Base-by-base conservation (phyloP, 179 eudicot genomes). In the Silene noctiflora region DNA sequence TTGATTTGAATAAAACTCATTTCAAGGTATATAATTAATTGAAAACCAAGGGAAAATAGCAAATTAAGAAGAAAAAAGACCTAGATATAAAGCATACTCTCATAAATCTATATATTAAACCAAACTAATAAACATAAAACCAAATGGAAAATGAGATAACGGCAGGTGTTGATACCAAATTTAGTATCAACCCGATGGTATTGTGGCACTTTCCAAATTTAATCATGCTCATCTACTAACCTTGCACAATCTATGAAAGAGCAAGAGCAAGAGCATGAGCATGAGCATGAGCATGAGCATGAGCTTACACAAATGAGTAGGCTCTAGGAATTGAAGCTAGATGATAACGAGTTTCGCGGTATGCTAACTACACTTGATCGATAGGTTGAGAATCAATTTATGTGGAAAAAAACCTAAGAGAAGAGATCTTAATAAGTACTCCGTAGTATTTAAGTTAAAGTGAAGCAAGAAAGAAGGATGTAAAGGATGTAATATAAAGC, bases 401-500 rank as follows among this genome's bases (percentile, higher is more conserved):
- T 35, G 42, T 35, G 42, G 42, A 35, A 35, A 39, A 39, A 39
- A 39, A 39, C 46, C 58, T 51, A 51, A 51, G 58, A 51, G 58
- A 51, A 51, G 58, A 12, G 56, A 48, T 48, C 56, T 48, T 48
- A 48, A 48, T 29, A 3, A 29, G 33, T 29, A 27, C 29, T 65
- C 16, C 7, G 62, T 1, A 27, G 2, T 27, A 10, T 59, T 19
- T 48, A 33, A 71, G 29, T 53, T 31, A 33, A 66, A 56, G 21
- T 19, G 31, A 29, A 61, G 65, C 24, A 70, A 16, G 17, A 69
- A 62, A 17, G 44, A 46, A 24, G 73, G 79, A 66, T 24, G 24
- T 72, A 82, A 82, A 78, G 79, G 46, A 1, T 39, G 10, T 1
- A 39, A 39, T 39, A 39, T 39, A 39, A 7, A 39, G 46, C 46